Percentiles rank a stretch among this genome's conserved stretches.
Evolutionary conservation across 2,329 filamentous ascomycete species (phyloP).

Genomic region (Ophiostoma sp.): DNA sequence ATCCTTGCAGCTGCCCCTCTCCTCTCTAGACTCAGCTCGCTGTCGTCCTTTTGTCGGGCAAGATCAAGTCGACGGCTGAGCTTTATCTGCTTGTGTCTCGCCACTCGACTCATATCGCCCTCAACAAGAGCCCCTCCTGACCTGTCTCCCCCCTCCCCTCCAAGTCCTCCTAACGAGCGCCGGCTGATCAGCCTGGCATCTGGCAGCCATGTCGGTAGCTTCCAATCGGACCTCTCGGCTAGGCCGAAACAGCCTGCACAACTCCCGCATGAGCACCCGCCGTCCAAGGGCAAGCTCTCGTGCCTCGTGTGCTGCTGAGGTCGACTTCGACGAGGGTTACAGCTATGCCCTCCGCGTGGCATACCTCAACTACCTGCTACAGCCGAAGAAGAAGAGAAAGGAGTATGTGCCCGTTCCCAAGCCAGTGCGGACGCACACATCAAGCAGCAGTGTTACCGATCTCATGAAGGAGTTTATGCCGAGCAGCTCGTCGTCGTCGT

Average conservation of each 20-base stretch:
- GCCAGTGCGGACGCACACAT: constrained; percentile 20
- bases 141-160: neutral
- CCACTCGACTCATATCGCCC: neutral
- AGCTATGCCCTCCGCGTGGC: constrained; percentile 84
- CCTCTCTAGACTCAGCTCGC: neutral
- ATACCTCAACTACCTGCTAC: constrained; percentile 86
- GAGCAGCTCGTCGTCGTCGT: constrained; percentile 35
- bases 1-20: neutral
- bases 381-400: constrained; percentile 82
- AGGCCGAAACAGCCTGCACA: constrained; percentile 43
- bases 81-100: neutral
- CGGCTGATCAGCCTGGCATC: constrained; percentile 19
- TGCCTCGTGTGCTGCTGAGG: constrained; percentile 37
- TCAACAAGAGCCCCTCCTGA: neutral
- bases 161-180: neutral
- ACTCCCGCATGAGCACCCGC: constrained; percentile 38
- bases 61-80: neutral
- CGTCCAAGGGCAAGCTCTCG: constrained; percentile 42
- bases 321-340: constrained; percentile 76
- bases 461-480: constrained; percentile 77
- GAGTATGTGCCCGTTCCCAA: constrained; percentile 67
- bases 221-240: constrained; percentile 45
- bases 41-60: neutral
- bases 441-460: constrained; percentile 68
- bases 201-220: constrained; percentile 44